Base-by-base conservation (phyloP, 192 early-diverging fungal species). In the Gryganskiella cystojenkinii region DNA sequence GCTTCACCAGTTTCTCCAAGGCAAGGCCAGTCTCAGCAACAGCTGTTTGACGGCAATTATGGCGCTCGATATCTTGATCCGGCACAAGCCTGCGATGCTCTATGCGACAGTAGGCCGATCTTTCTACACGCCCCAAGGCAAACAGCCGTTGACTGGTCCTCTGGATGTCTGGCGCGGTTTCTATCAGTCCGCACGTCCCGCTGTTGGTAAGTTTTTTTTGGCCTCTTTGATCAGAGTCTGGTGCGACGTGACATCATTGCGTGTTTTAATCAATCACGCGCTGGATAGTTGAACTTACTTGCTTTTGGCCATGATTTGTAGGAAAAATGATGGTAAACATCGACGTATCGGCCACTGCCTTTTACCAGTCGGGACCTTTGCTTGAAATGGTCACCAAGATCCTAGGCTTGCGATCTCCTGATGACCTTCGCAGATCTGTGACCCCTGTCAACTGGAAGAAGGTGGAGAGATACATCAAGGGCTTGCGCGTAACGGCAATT, bases 161-260 rank as follows among this genome's bases (percentile, higher is more conserved):
- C 86, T 91, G 30, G 94, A 96, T 82, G 87, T 95, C 14, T 97
- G 95, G 96, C 89, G 90, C 59, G 96, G 96, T 24, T 94, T 90
- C 72, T 95, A 95, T 56, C 94, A 96, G 64, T 92, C 90, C 55
- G 87, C 94, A 49, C 87, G 92, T 5, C 94, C 95, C 7, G 84
- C 92, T 25, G 37, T 70, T 19, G 93, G 93, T 71, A 71, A 72
- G 47, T n/a, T n/a, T n/a, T n/a, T n/a, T n/a, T n/a, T n/a, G n/a
- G n/a, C n/a, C n/a, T 7, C 1, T 5, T n/a, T 0, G 11, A 6
- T 20, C 60, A 44, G 33, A 59, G 3, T 20, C 30, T 56, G 11
- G 24, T 44, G 3, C 15, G 2, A 15, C 14, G 5, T 56, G 22
- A 14, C 28, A 35, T 35, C 46, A 28, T 43, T 40, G 44, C n/a